Evolutionary conservation across 164 flowering plant genomes (phyloP).

Genomic region (Taxillus chinensis): DNA sequence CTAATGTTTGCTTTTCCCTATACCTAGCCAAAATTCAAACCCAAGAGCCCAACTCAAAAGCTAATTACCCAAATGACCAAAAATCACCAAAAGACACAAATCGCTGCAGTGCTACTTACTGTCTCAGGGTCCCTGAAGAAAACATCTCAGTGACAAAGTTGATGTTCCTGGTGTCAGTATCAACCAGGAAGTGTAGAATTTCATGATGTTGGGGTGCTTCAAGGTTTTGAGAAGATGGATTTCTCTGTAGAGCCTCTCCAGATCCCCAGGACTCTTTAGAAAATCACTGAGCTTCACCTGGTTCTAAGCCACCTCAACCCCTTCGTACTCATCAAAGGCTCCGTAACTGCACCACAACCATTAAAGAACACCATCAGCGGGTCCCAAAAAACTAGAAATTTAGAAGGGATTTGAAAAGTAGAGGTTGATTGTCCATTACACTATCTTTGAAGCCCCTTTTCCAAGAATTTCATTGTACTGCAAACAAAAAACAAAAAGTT

Average conservation of each 20-base stretch:
- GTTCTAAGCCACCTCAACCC: slow-evolving; percentile 97
- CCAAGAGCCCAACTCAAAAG: no score
- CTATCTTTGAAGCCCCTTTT: slow-evolving; percentile 93
- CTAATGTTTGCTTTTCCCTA: slow-evolving; percentile 72
- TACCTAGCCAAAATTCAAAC: slow-evolving; percentile 37
- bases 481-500: slow-evolving; percentile 12
- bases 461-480: slow-evolving; percentile 93
- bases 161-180: slow-evolving; percentile 67
- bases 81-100: background rate
- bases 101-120: slow-evolving; percentile 36
- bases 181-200: slow-evolving; percentile 93
- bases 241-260: slow-evolving; percentile 85
- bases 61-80: background rate
- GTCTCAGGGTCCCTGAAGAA: slow-evolving; percentile 79
- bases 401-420: background rate
- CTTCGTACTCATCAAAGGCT: slow-evolving; percentile 95
- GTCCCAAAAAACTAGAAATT: slow-evolving; percentile 2
- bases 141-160: slow-evolving; percentile 97
- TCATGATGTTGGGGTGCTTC: slow-evolving; percentile 88
- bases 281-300: slow-evolving; percentile 89
- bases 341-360: slow-evolving; percentile 45
- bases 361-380: background rate
- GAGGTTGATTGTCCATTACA: slow-evolving; percentile 37
- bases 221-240: slow-evolving; percentile 89
- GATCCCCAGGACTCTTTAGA: slow-evolving; percentile 70